Evolutionary conservation across 2,329 filamentous ascomycete species (phyloP).

Genomic region (Juglanconis juglandina): DNA sequence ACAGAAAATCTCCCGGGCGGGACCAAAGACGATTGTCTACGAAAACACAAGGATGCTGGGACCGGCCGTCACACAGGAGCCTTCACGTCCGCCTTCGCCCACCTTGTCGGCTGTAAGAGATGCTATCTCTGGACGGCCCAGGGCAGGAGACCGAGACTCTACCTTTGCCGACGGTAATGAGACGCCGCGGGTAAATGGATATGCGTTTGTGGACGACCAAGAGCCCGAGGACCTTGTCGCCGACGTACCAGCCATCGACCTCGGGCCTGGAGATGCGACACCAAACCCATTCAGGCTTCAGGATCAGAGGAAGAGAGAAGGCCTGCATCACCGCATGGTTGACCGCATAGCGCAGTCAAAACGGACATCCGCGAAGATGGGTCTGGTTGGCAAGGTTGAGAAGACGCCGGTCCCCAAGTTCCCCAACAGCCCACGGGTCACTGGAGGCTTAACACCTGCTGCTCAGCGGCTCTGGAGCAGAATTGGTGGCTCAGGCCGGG

Average conservation of each 20-base stretch:
- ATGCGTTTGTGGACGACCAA: conserved; percentile 88
- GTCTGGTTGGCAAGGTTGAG: conserved; percentile 57
- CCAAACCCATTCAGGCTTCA: conserved; percentile 79
- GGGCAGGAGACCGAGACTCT: conserved; percentile 60
- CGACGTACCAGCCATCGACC: conserved; percentile 44
- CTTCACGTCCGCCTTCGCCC: conserved; percentile 66
- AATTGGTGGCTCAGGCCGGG: conserved; percentile 44
- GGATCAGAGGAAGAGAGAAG: conserved; percentile 72
- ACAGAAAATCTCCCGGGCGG: conserved; percentile 68
- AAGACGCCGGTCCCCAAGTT: conserved; percentile 66
- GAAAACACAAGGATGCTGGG: conserved; percentile 76
- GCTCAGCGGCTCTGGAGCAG: conserved; percentile 65
- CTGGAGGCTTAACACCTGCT: conserved; percentile 66
- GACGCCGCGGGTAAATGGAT: conserved; percentile 89
- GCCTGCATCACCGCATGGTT: conserved; percentile 80
- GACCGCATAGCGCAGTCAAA: conserved; percentile 75
- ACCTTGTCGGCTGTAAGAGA: conserved; percentile 81
- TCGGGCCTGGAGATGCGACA: conserved; percentile 58
- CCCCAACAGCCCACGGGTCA: conserved; percentile 60
- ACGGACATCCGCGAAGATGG: conserved; percentile 56
- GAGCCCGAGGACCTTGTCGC: conserved; percentile 45
- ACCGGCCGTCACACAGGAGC: conserved; percentile 35
- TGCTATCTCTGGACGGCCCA: conserved; percentile 72
- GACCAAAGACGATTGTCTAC: conserved; percentile 74
- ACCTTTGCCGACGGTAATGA: conserved; percentile 59